phyloP scores from a whole-genome alignment of 2,329 filamentous ascomycete species.

The Escovopsis sp. region DNA sequence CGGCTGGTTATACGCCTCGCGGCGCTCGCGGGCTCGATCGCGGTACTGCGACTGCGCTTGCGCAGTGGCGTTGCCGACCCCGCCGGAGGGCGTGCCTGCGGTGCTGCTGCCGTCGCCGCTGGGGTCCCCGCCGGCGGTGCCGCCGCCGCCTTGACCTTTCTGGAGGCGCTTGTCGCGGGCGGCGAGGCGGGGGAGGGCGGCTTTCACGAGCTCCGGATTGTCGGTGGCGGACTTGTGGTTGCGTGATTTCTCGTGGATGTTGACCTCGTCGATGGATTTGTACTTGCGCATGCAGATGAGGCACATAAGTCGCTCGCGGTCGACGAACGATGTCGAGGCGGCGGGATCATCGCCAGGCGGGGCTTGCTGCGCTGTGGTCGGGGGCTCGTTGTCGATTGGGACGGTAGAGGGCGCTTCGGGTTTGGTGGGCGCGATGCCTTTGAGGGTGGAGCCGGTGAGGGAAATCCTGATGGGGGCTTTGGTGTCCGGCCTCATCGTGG shows the following conservation, averaged over 20 bases:
- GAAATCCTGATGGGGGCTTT: constrained; percentile 18
- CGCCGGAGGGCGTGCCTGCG: too few species aligned
- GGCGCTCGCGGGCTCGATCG: constrained; percentile 53
- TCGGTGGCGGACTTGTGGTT: constrained; percentile 26
- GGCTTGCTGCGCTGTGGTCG: constrained; percentile 2
- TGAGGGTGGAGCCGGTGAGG: constrained; percentile 9
- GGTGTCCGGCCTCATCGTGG: constrained; percentile 5
- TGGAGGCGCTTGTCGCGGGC: constrained; percentile 21
- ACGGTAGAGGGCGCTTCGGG: constrained; percentile 6
- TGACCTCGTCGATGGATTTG: constrained; percentile 26
- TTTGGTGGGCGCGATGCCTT: not conserved
- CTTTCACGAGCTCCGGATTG: constrained; percentile 31
- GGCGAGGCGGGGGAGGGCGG: constrained; percentile 26
- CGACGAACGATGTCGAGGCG: constrained; percentile 35
- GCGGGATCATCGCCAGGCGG: not conserved
- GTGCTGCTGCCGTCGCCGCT: constrained; percentile 1
- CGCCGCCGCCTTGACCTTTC: constrained; percentile 14
- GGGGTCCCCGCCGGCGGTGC: not conserved
- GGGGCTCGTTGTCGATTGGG: constrained; percentile 1
- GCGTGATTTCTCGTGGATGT: constrained; percentile 26
- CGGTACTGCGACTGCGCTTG: constrained; percentile 40
- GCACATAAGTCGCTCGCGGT: constrained; percentile 33
- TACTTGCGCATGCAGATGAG: constrained; percentile 32
- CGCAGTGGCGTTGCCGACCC: too few species aligned
- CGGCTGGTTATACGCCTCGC: constrained; percentile 45